Percentiles rank a stretch among this genome's conserved stretches.
These are phyloP conservation scores for Penicillium sp. DNA, from an alignment of 2,329 filamentous ascomycete species.

Conservation along the genomic window DNA sequence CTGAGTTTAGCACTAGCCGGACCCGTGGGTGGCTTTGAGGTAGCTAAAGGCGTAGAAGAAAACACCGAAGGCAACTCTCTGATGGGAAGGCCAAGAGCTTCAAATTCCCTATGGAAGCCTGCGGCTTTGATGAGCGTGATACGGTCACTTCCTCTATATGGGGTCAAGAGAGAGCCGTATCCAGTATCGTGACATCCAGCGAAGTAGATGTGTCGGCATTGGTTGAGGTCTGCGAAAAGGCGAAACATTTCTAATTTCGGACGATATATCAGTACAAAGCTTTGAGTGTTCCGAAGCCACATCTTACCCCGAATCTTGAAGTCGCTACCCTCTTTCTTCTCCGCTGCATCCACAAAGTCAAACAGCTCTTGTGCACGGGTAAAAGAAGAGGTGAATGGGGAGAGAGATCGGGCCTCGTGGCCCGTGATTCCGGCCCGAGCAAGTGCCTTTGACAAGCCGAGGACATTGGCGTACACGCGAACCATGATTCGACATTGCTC, in stretches of 20 bases:
- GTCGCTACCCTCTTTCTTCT: constrained; percentile 61
- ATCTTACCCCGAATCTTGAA: constrained; percentile 59
- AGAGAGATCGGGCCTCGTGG: constrained; percentile 57
- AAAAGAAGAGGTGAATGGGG: constrained; percentile 59
- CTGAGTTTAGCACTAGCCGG: not conserved
- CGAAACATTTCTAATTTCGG: constrained; percentile 36
- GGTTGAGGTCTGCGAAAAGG: constrained; percentile 59
- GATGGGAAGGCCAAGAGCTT: constrained; percentile 53
- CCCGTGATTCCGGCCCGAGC: constrained; percentile 53
- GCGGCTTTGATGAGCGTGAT: constrained; percentile 60
- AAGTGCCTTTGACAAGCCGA: constrained; percentile 54
- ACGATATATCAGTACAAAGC: constrained; percentile 11
- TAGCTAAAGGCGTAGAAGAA: constrained; percentile 42
- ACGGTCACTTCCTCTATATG: constrained; percentile 52
- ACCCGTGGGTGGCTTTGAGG: constrained; percentile 8
- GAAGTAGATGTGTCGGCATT: constrained; percentile 67
- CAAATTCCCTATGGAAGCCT: constrained; percentile 56
- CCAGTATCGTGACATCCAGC: constrained; percentile 64
- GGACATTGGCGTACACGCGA: constrained; percentile 60
- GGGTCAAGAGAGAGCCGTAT: constrained; percentile 59
- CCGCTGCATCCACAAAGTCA: constrained; percentile 64
- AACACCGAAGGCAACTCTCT: constrained; percentile 58
- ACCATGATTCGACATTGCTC: constrained; percentile 58
- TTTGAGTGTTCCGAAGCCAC: not conserved
- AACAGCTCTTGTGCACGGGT: constrained; percentile 60